These are phyloP conservation scores for Cladobotryum protrusum DNA, from an alignment of 2,329 filamentous ascomycete genomes.

Conservation along the genomic window DNA sequence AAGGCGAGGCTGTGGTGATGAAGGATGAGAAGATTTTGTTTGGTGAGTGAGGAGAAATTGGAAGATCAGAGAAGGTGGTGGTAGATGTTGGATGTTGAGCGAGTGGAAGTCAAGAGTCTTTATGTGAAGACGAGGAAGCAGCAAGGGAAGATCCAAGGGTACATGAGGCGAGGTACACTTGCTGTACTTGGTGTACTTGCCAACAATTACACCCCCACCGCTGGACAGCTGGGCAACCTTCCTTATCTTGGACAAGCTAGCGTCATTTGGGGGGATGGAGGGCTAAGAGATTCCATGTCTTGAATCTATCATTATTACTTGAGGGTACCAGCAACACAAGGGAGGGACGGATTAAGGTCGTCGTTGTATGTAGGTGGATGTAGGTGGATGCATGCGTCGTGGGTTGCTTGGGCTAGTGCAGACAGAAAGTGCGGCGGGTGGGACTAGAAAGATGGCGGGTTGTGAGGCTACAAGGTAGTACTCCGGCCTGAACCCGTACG, in stretches of 20 bases:
- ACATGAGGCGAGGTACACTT: neutral
- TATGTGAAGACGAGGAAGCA: neutral
- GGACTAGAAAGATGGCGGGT: too few species aligned
- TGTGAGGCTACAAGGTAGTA: too few species aligned
- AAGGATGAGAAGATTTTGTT: neutral
- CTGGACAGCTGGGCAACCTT: constrained; percentile 1
- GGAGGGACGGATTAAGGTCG: too few species aligned
- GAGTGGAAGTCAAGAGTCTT: neutral
- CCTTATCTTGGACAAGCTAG: neutral
- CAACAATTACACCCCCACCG: neutral
- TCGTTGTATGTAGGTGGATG: too few species aligned
- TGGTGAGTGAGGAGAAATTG: neutral
- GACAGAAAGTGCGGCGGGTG: too few species aligned
- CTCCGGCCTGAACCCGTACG: too few species aligned
- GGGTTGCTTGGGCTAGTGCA: too few species aligned
- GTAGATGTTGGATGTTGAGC: neutral
- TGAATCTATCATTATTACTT: too few species aligned
- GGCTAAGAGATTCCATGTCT: too few species aligned
- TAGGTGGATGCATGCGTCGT: too few species aligned
- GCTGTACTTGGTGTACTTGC: neutral
- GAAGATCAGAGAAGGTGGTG: constrained; percentile 3
- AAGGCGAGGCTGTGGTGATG: neutral
- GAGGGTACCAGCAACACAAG: too few species aligned
- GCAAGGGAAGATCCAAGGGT: neutral
- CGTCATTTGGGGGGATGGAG: too few species aligned